Base-by-base conservation (phyloP, 805 yeast genomes). In the Nakazawaea ernobii region DNA sequence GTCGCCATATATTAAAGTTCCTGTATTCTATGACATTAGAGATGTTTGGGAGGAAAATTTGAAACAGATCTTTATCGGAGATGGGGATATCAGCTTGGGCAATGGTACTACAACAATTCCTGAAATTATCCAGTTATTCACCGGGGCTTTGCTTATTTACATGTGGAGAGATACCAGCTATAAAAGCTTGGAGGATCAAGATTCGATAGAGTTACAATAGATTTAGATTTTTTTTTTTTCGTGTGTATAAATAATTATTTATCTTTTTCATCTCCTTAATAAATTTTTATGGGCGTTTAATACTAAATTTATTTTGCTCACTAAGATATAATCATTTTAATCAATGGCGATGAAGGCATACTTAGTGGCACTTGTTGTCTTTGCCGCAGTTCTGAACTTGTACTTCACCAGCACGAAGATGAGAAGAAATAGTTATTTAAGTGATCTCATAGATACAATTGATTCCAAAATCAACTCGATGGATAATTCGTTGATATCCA, bases 351-450 rank as follows among this genome's bases (percentile, higher is more conserved):
- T 33, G 14, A 42, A 42, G 15, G 11, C 27, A 35, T 11, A 14
- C 10, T 28, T 42, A 26, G 20, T 42, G 39, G 20, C 15, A 8
- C 28, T 42, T 4, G 45, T 42, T 13, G 20, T 42, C 27, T 7
- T 42, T 26, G 28, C 26, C 6, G 39, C 33, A 14, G 3, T 44
- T 11, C n/a, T 44, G 28, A 32, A 30, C 14, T 14, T 45, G 28
- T 39, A 26, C 15, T 39, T 32, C 32, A 32, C 39, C 6, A 20
- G 43, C 6, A 8, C 49, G 4, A 42, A 17, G 7, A 17, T 38
- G 9, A 42, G 36, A 30, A 47, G 39, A 26, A 32, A 36, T 27
- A 42, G 27, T 24, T 47, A 37, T 32, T 8, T 47, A 15, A 37
- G 43, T 28, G 46, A 38, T 13, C 42, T 47, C n/a, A 32, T 47